These are phyloP conservation scores for Saturnispora halmiae DNA, from an alignment of 805 yeast species.

Conservation along the genomic window DNA sequence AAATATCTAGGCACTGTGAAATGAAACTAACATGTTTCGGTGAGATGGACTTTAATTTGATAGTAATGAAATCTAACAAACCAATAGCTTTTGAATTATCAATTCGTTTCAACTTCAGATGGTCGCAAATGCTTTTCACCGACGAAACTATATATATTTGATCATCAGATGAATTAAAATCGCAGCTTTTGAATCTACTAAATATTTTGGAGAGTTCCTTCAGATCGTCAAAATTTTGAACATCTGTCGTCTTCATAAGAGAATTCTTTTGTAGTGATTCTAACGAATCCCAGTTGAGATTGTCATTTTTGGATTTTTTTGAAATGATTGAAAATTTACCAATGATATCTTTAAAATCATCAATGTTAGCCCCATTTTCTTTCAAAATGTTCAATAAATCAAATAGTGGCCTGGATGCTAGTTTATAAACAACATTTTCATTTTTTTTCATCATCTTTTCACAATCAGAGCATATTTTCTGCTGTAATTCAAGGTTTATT, in stretches of 20 bases:
- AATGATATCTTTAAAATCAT: neutral
- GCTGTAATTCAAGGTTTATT: slow-evolving; percentile 2
- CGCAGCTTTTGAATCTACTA: neutral
- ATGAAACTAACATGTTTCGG: slow-evolving; percentile 18
- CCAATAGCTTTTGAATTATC: neutral
- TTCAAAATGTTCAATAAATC: neutral
- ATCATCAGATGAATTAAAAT: neutral
- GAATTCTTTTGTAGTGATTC: too few relatives aligned
- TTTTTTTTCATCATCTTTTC: slow-evolving; percentile 12
- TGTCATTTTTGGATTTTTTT: neutral
- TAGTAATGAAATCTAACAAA: neutral
- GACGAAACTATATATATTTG: neutral
- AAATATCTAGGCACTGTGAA: neutral
- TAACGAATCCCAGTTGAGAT: slow-evolving; percentile 1
- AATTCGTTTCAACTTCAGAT: neutral
- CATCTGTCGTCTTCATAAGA: too few relatives aligned
- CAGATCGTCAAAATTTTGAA: neutral
- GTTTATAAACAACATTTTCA: slow-evolving; percentile 12
- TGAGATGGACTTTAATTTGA: slow-evolving; percentile 6
- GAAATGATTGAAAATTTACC: neutral
- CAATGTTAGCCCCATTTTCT: neutral
- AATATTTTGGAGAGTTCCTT: neutral
- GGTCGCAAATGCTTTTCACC: neutral
- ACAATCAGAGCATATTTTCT: slow-evolving; percentile 10
- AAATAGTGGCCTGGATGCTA: slow-evolving; percentile 4